Evolutionary conservation across 192 early-diverging fungal genomes (phyloP).

Genomic region (Polychytrium aggregatum): DNA sequence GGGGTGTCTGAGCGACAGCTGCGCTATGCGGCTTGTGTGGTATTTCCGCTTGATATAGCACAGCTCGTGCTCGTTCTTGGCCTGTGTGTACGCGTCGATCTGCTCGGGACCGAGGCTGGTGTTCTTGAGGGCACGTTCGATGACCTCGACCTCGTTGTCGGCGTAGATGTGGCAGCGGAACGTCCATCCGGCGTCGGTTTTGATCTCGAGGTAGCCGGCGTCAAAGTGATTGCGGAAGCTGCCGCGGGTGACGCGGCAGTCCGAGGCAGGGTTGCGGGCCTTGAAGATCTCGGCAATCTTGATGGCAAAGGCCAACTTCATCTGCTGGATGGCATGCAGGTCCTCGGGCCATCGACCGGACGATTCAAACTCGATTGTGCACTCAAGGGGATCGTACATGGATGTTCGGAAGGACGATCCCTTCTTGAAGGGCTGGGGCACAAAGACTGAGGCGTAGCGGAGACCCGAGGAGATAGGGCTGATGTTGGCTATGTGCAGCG

Average conservation of each 20-base stretch:
- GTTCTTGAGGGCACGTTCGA: conserved; percentile 35
- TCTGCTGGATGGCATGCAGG: conserved; percentile 70
- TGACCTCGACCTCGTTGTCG: conserved; percentile 55
- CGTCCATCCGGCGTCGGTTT: conserved; percentile 52
- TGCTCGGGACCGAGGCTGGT: not conserved
- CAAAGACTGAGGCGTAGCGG: conserved; percentile 61
- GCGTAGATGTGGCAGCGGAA: conserved; percentile 73
- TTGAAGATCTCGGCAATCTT: conserved; percentile 53
- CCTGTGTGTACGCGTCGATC: not conserved
- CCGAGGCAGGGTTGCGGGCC: conserved; percentile 30
- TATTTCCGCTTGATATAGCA: conserved; percentile 32
- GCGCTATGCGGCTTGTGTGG: conserved; percentile 58
- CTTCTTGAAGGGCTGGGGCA: conserved; percentile 49
- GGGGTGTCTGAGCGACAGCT: conserved; percentile 63
- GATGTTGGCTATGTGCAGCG: conserved; percentile 50
- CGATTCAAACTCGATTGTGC: conserved; percentile 71
- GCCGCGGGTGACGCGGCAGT: conserved; percentile 25
- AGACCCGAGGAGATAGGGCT: conserved; percentile 48
- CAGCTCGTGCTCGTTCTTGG: conserved; percentile 5
- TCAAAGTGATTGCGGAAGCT: conserved; percentile 11
- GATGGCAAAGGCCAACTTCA: conserved; percentile 82
- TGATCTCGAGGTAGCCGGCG: conserved; percentile 45
- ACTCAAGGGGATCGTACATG: conserved; percentile 37
- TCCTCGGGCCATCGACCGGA: conserved; percentile 86
- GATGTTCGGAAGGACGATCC: conserved; percentile 2